These are phyloP conservation scores for Colletotrichum musicola DNA, from an alignment of 2,329 filamentous ascomycete species.

Conservation along the genomic window DNA sequence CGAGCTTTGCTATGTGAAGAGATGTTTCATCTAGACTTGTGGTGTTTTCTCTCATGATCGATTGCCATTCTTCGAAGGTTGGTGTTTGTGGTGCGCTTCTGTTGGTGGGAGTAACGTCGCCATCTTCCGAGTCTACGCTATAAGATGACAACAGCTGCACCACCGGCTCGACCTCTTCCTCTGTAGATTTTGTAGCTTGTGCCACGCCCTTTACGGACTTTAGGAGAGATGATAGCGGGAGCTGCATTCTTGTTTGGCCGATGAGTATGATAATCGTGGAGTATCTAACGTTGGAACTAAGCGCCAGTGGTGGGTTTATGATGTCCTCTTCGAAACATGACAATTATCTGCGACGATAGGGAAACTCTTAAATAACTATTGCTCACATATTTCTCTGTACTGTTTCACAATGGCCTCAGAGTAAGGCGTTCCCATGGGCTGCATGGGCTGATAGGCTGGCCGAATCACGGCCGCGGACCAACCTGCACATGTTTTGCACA, in stretches of 20 bases:
- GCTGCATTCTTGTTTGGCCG: background rate
- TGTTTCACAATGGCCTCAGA: too few relatives aligned
- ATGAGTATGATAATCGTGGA: background rate
- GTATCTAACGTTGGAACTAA: background rate
- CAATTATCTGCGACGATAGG: too few relatives aligned
- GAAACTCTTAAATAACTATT: too few relatives aligned
- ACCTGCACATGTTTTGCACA: constrained; percentile 1
- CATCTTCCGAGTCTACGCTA: background rate
- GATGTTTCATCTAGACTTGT: background rate
- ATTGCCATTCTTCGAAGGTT: background rate
- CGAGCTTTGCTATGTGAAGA: background rate
- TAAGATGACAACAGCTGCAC: background rate
- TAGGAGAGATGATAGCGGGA: background rate
- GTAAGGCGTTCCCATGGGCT: constrained; percentile 6
- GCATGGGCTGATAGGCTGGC: background rate
- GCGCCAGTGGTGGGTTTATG: too few relatives aligned
- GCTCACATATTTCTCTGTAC: too few relatives aligned
- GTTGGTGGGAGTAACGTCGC: background rate
- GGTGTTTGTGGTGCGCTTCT: too few relatives aligned
- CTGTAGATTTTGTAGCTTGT: constrained; percentile 5
- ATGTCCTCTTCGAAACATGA: too few relatives aligned
- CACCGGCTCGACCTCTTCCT: background rate
- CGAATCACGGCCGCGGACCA: background rate
- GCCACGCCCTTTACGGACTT: background rate
- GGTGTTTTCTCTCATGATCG: background rate